These are phyloP conservation scores for Raffaelea ambrosiae DNA, from an alignment of 2,329 filamentous ascomycete species.

Conservation along the genomic window DNA sequence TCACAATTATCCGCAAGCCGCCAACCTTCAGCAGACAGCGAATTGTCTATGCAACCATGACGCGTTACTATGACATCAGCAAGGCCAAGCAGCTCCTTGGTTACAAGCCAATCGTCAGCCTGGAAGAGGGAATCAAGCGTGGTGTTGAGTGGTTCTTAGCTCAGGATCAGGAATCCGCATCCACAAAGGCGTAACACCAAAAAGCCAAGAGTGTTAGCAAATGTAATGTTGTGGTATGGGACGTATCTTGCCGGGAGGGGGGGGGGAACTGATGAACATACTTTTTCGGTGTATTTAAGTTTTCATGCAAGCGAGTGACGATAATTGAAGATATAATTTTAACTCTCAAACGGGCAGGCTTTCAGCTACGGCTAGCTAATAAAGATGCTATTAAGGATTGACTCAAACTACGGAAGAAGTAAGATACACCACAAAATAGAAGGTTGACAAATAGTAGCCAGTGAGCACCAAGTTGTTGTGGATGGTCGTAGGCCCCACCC, in stretches of 20 bases:
- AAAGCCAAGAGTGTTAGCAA: neutral
- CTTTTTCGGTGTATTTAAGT: too few relatives aligned
- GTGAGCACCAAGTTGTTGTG: too few relatives aligned
- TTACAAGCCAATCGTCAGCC: conserved; percentile 57
- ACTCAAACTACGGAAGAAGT: neutral
- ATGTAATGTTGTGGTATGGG: too few relatives aligned
- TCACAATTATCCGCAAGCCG: conserved; percentile 38
- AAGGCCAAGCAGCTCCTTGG: conserved; percentile 66
- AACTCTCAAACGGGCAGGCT: too few relatives aligned
- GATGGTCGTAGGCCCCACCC: too few relatives aligned
- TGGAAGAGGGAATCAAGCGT: conserved; percentile 55
- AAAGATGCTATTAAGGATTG: neutral
- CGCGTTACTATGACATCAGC: conserved; percentile 66
- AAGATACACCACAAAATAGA: too few relatives aligned
- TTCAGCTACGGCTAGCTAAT: too few relatives aligned
- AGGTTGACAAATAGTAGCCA: too few relatives aligned
- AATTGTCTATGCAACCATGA: conserved; percentile 63
- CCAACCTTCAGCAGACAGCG: conserved; percentile 51
- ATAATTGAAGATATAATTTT: too few relatives aligned
- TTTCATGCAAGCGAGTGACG: too few relatives aligned
- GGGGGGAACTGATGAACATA: too few relatives aligned
- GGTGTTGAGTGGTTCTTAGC: conserved; percentile 47
- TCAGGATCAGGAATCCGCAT: conserved; percentile 30
- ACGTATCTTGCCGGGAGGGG: too few relatives aligned
- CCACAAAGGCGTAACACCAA: conserved; percentile 3